A percentile compares a stretch with the other conserved stretches of the same genome.
Conservation (phyloP, 1,139 yeast species). For the Pichia sp. region DNA sequence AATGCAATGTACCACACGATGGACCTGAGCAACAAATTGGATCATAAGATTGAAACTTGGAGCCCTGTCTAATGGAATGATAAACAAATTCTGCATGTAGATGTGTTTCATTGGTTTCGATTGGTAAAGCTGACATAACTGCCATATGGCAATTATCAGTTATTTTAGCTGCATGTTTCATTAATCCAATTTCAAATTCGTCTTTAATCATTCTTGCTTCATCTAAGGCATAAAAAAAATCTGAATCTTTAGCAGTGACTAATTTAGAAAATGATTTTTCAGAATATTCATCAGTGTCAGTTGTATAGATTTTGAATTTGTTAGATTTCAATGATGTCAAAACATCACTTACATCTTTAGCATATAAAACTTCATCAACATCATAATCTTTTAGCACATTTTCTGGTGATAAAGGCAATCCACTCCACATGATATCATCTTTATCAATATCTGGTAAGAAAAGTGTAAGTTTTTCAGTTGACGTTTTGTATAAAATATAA, state of each 20-base stretch:
- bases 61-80: constrained; percentile 91
- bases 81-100: constrained; percentile 93
- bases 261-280: constrained; percentile 27
- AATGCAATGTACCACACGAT: constrained; percentile 86
- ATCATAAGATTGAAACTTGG: constrained; percentile 82
- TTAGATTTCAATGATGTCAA: constrained; percentile 10
- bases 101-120: constrained; percentile 83
- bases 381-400: constrained; percentile 64
- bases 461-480: constrained; percentile 51
- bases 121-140: constrained; percentile 88
- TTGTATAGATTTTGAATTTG: constrained; percentile 34
- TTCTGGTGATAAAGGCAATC: constrained; percentile 66
- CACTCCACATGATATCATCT: constrained; percentile 97
- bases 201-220: constrained; percentile 85
- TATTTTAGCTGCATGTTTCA: constrained; percentile 75
- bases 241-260: constrained; percentile 39
- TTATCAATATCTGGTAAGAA: constrained; percentile 78
- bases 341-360: constrained; percentile 37
- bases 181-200: constrained; percentile 64
- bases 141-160: constrained; percentile 86
- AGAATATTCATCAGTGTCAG: constrained; percentile 40
- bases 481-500: constrained; percentile 55
- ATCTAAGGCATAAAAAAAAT: constrained; percentile 70
- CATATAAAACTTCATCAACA: constrained; percentile 73
- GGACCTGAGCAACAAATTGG: constrained; percentile 96